Evolutionary conservation across 768 basidiomycete species (phyloP).

Genomic region (Suillus clintonianus): DNA sequence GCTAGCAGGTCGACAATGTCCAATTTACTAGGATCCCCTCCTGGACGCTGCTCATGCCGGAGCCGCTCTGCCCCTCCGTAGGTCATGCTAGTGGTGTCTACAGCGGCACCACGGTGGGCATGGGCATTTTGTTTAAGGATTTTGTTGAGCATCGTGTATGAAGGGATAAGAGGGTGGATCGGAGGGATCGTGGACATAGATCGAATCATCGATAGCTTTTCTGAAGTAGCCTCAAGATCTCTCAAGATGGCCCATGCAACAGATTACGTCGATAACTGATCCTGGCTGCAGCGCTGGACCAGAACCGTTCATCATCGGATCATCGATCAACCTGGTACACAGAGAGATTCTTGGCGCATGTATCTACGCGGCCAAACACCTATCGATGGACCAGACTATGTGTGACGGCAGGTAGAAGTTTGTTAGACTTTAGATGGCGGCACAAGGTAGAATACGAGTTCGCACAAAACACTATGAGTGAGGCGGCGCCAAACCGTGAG

Average conservation of each 20-base stretch:
- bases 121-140: background rate
- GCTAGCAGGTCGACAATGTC: conserved; percentile 27
- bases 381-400: too few species aligned
- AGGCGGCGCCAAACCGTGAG: too few species aligned
- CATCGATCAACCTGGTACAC: background rate
- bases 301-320: background rate
- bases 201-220: background rate
- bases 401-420: too few species aligned
- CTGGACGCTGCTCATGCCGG: conserved; percentile 26
- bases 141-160: conserved; percentile 16
- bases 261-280: background rate
- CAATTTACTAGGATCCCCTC: conserved; percentile 29
- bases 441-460: too few species aligned
- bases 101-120: conserved; percentile 25
- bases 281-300: background rate
- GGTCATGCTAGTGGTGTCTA: conserved; percentile 26
- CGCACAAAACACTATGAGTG: too few species aligned
- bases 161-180: background rate
- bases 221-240: background rate
- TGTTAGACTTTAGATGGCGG: too few species aligned
- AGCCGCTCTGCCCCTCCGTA: conserved; percentile 29
- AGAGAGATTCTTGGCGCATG: too few species aligned
- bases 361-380: too few species aligned
- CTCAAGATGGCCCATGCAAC: background rate
- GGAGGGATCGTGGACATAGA: background rate